Percentiles rank a stretch among this genome's conserved stretches.
phyloP scores from a whole-genome alignment of 306 rosid genomes.

The Urtica urens region DNA sequence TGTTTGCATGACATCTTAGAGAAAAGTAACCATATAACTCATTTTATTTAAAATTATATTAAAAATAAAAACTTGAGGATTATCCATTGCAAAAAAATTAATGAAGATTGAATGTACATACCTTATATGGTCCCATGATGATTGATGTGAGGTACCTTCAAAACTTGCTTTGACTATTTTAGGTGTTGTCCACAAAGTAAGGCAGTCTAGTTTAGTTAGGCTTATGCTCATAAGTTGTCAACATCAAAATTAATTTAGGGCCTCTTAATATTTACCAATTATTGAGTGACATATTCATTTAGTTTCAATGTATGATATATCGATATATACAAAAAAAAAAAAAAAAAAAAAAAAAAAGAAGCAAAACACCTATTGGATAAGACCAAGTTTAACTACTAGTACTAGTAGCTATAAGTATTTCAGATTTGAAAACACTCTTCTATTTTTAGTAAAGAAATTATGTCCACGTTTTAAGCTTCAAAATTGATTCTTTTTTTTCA shows the following conservation, averaged over 20 bases:
- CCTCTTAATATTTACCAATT: conserved; percentile 4
- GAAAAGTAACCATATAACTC: no score
- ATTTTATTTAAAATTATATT: not conserved
- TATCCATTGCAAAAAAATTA: conserved; percentile 3
- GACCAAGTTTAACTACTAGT: no score
- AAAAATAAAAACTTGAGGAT: not conserved
- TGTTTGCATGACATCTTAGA: no score
- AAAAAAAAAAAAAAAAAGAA: not conserved
- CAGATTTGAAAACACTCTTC: no score
- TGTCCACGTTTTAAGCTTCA: not conserved
- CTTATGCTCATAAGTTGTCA: conserved; percentile 9
- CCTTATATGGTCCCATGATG: conserved; percentile 13
- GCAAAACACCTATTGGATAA: no score
- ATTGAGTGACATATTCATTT: not conserved
- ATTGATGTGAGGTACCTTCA: not conserved
- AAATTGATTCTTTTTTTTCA: not conserved
- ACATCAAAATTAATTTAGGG: not conserved
- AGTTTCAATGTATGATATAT: not conserved
- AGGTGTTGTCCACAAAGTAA: not conserved
- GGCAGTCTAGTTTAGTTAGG: not conserved
- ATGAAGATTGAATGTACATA: not conserved
- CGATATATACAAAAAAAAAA: not conserved
- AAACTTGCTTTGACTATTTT: conserved; percentile 1
- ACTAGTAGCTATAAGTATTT: no score
- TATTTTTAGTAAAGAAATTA: not conserved